Evolutionary conservation across 441 rosid genomes (phyloP).

Genomic region (Gossypium gossypioides): DNA sequence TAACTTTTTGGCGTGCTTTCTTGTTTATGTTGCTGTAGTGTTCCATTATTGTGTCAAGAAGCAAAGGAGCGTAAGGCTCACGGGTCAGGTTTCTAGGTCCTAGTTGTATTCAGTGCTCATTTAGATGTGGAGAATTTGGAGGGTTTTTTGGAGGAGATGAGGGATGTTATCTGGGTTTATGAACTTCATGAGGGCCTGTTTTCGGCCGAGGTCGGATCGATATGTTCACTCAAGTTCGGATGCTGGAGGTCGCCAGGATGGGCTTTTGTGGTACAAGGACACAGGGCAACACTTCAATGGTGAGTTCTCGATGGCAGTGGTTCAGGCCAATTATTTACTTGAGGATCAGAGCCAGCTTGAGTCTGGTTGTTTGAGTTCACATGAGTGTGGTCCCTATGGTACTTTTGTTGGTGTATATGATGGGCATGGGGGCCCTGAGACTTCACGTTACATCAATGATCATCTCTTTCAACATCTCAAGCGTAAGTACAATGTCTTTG

Average conservation of each 20-base stretch:
- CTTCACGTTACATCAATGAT: constrained; percentile 64
- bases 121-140: constrained; percentile 37
- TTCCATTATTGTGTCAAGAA: constrained; percentile 15
- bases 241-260: constrained; percentile 72
- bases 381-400: constrained; percentile 65
- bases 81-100: constrained; percentile 5
- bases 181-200: constrained; percentile 82
- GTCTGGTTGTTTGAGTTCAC: constrained; percentile 63
- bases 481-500: constrained; percentile 37
- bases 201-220: constrained; percentile 69
- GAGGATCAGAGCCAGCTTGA: constrained; percentile 98
- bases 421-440: constrained; percentile 96
- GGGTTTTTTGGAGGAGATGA: constrained; percentile 75
- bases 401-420: constrained; percentile 91
- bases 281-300: constrained; percentile 71
- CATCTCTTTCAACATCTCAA: constrained; percentile 76
- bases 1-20: constrained; percentile 4
- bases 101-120: constrained; percentile 9
- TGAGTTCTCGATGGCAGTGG: constrained; percentile 96
- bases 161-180: constrained; percentile 91
- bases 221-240: constrained; percentile 47
- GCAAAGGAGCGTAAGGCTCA: constrained; percentile 14
- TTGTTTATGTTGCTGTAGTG: constrained; percentile 9
- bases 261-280: constrained; percentile 84
- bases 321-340: constrained; percentile 87